A percentile compares a stretch with the other conserved stretches of the same genome.
These are phyloP conservation scores for Nothophytophthora sp. DNA, from an alignment of 352 stramenopile species.

Conservation along the genomic window DNA sequence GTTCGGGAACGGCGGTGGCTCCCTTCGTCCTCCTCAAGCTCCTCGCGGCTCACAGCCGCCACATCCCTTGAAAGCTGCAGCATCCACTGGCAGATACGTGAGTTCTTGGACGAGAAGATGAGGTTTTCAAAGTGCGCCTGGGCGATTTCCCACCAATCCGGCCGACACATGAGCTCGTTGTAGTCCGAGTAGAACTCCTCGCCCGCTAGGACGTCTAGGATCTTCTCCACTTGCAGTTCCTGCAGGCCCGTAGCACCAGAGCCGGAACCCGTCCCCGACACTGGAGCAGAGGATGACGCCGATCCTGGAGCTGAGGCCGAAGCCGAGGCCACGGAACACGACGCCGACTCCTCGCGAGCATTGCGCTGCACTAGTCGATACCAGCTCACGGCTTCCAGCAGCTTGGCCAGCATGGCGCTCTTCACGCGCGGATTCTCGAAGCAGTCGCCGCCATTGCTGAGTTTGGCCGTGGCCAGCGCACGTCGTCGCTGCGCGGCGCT, in stretches of 20 bases:
- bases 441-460: conserved; percentile 65
- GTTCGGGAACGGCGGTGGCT: conserved; percentile 12
- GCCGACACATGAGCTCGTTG: conserved; percentile 73
- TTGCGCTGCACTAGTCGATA: conserved; percentile 86
- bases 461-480: conserved; percentile 50
- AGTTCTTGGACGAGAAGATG: conserved; percentile 69
- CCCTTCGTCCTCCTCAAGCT: conserved; percentile 44
- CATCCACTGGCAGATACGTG: conserved; percentile 72
- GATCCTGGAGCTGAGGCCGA: conserved; percentile 19
- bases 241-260: conserved; percentile 39
- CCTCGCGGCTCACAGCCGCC: conserved; percentile 54
- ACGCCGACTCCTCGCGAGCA: conserved; percentile 60
- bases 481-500: conserved; percentile 46
- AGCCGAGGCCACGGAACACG: conserved; percentile 34
- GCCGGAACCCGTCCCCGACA: conserved; percentile 6
- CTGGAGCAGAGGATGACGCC: conserved; percentile 24
- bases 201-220: conserved; percentile 69
- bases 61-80: conserved; percentile 68
- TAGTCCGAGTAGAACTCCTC: conserved; percentile 88
- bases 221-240: conserved; percentile 73
- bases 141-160: conserved; percentile 83
- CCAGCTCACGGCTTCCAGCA: conserved; percentile 85
- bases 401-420: conserved; percentile 64
- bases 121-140: conserved; percentile 89
- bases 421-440: conserved; percentile 63